Base-by-base conservation (phyloP, 73 alveolate genomes). In the Tetrahymena elliotti region DNA sequence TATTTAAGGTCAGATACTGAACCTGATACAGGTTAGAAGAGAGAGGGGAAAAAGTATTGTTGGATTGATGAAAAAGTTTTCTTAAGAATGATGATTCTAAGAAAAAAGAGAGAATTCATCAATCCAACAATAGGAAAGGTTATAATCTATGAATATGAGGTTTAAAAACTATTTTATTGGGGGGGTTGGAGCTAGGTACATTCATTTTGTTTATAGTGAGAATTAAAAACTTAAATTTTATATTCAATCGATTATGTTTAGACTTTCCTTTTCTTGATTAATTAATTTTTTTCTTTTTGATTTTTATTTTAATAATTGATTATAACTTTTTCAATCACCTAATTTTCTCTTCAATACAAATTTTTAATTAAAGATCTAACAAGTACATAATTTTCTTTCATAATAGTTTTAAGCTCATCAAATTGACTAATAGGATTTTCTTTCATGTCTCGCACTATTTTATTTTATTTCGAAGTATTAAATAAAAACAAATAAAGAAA, bases 161-260 rank as follows among this genome's bases (percentile, higher is more conserved):
- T 68, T 68, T 1, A 68, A 68, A 68, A 68, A 68, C 88, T 68
- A 47, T 18, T 47, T 47, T 40, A 15, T 53, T 27, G 16, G 88
- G 88, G 88, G 88, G 88, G n/a, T 68, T 68, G 18, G 88, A 68
- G 88, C 88, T 68, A 68, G 88, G 88, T 68, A 68, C 88, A 68
- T 68, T 68, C 88, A 68, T 27, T 68, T 18, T 68, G n/a, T 27
- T 9, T 68, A 27, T 11, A 6, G 33, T 68, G 88, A 27, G 36
- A 4, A 68, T 68, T 24, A 68, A 68, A 68, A 68, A 68, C 88
- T 68, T 68, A 31, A 18, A 18, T 68, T 54, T n/a, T 27, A 68
- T 68, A 68, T 68, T 68, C 88, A 68, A 36, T 68, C 20, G 88
- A 68, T 68, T 68, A 68, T 68, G 3, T 68, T 68, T 68, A 68